These are phyloP conservation scores for Gossypium mustelinum DNA, from an alignment of 345 rosid species.

Conservation along the genomic window DNA sequence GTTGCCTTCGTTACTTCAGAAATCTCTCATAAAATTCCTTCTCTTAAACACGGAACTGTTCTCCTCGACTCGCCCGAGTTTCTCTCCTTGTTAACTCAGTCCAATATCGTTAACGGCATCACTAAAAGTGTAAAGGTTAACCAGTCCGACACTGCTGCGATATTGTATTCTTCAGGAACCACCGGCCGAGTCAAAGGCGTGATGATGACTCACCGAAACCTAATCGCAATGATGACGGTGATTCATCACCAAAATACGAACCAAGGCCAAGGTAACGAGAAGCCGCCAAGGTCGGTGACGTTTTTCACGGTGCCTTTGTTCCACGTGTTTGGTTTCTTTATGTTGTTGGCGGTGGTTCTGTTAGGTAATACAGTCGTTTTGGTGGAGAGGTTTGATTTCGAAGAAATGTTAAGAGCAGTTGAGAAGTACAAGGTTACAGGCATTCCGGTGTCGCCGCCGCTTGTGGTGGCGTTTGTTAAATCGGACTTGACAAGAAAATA, in stretches of 20 bases:
- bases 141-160: constrained; percentile 70
- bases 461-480: constrained; percentile 58
- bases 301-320: constrained; percentile 48
- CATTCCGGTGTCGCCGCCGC: constrained; percentile 83
- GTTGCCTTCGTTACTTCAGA: constrained; percentile 63
- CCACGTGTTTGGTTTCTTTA: constrained; percentile 46
- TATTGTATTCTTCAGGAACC: constrained; percentile 79
- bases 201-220: constrained; percentile 58
- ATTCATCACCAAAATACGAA: constrained; percentile 19
- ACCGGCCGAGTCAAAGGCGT: constrained; percentile 76
- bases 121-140: constrained; percentile 25
- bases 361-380: constrained; percentile 41
- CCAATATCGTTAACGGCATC: background rate
- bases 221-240: constrained; percentile 54
- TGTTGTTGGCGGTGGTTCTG: constrained; percentile 41
- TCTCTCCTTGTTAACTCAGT: constrained; percentile 35
- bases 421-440: constrained; percentile 55
- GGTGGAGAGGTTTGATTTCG: constrained; percentile 51
- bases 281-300: constrained; percentile 32
- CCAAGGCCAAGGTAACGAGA: constrained; percentile 14
- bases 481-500: constrained; percentile 60
- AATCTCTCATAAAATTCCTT: constrained; percentile 38
- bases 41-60: constrained; percentile 40
- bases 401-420: constrained; percentile 43
- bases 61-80: constrained; percentile 81